Evolutionary conservation across 2,329 filamentous ascomycete species (phyloP), one percentile per base, ranked within the genome.

Genomic region (Neonectria hederae): DNA sequence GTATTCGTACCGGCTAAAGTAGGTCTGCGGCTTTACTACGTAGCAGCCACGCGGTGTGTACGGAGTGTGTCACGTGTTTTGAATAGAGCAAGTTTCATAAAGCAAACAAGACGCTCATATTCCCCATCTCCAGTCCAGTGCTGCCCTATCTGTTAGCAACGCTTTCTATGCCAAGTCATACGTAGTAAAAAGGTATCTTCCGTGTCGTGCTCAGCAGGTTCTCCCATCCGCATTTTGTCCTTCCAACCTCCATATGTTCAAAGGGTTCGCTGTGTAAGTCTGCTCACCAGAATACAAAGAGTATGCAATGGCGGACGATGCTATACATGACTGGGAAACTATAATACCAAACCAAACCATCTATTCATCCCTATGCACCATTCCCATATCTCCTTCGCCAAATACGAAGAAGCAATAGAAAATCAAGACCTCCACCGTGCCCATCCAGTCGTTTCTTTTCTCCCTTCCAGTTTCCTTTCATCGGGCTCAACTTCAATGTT

Each of bases 121-220:
- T 56, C 43, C 35, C 43, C 6, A 21, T 56, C 35, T 28, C 43
- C 17, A 38, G 26, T 11, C 43, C 17, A 28, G 19, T 13, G 30
- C 11, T 54, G 48, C 40, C 21, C 32, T 17, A 30, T 51, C n/a
- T 53, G 22, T 11, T 21, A 49, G 43, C 40, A 54, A 45, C 46
- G 45, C 32, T 30, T 42, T 58, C 55, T 58, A 51, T 58, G 35
- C 54, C n/a, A 46, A 46, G 28, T 32, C 26, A n/a, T 51, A 32
- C 45, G 22, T 30, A 32, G 11, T 32, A 49, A 51, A 54, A 24
- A 58, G 45, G 43, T 42, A 58, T 58, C 55, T 49, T 35, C 28
- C 45, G 45, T 30, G 45, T 42, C 42, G 22, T 51, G 54, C 54
- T 26, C 42, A 14, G 22, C 14, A 46, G 2, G 17, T 49, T 19